Evolutionary conservation across 345 rosid species (phyloP).

Genomic region (Gossypium ekmanianum): DNA sequence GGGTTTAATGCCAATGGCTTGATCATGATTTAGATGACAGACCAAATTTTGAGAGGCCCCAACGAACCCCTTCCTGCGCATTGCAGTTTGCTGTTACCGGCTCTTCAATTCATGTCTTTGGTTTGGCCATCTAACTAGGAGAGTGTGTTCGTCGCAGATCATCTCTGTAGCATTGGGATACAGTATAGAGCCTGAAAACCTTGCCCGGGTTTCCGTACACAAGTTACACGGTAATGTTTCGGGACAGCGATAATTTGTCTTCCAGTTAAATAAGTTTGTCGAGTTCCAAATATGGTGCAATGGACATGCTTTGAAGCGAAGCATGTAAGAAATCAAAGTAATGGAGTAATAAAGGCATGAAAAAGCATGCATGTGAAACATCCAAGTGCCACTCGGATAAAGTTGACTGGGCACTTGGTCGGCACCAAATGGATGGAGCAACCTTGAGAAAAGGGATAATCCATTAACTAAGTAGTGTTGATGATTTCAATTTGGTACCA

Average conservation of each 20-base stretch:
- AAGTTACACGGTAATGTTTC: background rate
- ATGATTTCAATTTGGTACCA: background rate
- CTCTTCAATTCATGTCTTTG: background rate
- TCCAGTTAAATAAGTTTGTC: background rate
- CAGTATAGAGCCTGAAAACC: background rate
- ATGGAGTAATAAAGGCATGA: background rate
- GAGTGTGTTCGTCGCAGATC: background rate
- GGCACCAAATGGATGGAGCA: background rate
- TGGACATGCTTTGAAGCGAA: background rate
- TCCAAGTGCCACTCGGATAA: background rate
- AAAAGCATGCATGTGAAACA: background rate
- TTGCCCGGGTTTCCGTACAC: background rate
- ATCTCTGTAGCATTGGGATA: background rate
- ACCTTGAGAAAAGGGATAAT: background rate
- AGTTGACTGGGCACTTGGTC: background rate
- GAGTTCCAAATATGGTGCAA: background rate
- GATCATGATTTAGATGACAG: background rate
- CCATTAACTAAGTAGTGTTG: background rate
- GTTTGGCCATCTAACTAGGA: background rate
- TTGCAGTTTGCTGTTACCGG: background rate
- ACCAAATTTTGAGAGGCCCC: background rate
- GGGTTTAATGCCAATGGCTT: background rate
- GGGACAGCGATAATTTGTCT: background rate
- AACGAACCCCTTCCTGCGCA: slow-evolving; percentile 1
- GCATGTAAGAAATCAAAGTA: background rate